These are phyloP conservation scores for Adansonia madagascariensis DNA, from an alignment of 441 rosid species.

Conservation along the genomic window DNA sequence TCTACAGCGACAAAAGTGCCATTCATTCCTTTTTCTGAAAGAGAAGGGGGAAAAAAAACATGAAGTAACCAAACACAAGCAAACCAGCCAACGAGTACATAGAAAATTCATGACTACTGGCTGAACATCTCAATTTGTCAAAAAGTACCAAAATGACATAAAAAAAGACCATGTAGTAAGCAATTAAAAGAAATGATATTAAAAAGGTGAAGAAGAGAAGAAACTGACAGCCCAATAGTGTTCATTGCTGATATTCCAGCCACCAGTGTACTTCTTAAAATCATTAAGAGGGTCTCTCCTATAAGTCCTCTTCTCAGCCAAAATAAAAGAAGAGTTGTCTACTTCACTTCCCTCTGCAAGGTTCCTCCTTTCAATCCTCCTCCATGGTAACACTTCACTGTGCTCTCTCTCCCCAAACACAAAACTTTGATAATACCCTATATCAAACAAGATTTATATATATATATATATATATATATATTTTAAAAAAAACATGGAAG, in stretches of 20 bases:
- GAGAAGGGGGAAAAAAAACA: neutral
- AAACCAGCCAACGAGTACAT: neutral
- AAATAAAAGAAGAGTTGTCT: conserved; percentile 54
- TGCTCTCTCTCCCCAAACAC: conserved; percentile 33
- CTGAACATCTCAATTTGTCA: conserved; percentile 17
- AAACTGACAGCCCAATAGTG: conserved; percentile 85
- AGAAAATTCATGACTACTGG: neutral
- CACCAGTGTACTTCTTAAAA: conserved; percentile 67
- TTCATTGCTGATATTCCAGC: conserved; percentile 81
- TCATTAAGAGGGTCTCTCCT: conserved; percentile 69
- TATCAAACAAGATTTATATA: neutral
- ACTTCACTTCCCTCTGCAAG: conserved; percentile 46
- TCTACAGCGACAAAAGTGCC: neutral
- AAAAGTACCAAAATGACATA: conserved; percentile 20
- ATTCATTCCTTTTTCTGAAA: neutral
- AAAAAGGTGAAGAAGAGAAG: neutral
- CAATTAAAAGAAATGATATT: neutral
- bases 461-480: no score
- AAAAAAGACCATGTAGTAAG: neutral
- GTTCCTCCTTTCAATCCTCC: conserved; percentile 44
- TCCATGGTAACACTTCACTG: conserved; percentile 41
- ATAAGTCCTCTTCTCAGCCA: conserved; percentile 74
- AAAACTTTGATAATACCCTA: neutral
- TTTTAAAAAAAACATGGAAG: neutral
- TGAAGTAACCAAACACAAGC: neutral